A percentile compares a stretch with the other conserved stretches of the same genome.
Conservation (phyloP, 305 asterid genomes). For the Plantago lanceolata region DNA sequence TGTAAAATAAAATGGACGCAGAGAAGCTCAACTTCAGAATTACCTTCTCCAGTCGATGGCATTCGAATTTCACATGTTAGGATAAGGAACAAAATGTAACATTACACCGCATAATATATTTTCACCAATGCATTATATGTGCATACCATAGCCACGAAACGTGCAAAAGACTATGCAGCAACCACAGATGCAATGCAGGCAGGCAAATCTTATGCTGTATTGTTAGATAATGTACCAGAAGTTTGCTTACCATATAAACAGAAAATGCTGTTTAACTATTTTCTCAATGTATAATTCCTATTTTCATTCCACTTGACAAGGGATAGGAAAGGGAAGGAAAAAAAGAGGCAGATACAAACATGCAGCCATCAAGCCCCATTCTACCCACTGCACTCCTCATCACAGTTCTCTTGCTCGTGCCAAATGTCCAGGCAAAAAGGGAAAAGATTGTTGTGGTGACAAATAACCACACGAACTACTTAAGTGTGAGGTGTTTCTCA, state of each 20-base stretch:
- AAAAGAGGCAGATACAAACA: constrained; percentile 1
- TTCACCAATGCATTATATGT: no score
- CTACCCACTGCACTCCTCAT: background rate
- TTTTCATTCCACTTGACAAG: background rate
- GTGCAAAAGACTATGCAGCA: background rate
- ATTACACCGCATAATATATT: no score
- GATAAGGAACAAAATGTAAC: background rate
- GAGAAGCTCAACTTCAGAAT: background rate
- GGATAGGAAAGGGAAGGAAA: background rate
- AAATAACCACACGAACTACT: constrained; percentile 60
- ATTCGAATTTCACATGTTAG: background rate
- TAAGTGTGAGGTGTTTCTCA: constrained; percentile 62
- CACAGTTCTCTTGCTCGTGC: background rate
- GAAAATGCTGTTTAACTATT: background rate
- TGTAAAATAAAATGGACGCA: no score
- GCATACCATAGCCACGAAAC: background rate
- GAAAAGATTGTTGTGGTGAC: constrained; percentile 32
- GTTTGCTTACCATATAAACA: background rate
- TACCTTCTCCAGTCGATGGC: background rate
- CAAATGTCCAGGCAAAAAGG: background rate
- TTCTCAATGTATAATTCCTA: background rate
- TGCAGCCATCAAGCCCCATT: background rate
- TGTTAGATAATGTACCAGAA: background rate
- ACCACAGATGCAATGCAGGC: background rate
- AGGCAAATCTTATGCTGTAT: background rate